Evolutionary conservation across 208 protist species (phyloP).

Genomic region (Vickermania spadyakhi): DNA sequence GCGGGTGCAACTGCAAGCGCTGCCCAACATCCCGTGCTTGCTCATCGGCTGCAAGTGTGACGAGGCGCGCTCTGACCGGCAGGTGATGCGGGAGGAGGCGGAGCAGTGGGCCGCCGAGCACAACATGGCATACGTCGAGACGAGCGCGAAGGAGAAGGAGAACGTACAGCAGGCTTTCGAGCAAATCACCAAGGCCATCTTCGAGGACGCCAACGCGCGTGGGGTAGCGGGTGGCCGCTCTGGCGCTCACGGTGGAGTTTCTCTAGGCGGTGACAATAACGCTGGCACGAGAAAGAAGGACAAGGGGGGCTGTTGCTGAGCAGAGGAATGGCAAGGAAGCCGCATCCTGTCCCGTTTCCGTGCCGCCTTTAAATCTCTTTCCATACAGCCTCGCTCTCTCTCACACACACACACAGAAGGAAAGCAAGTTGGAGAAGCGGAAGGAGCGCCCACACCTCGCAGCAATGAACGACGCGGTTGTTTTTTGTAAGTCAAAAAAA

Average conservation of each 20-base stretch:
- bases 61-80: constrained; percentile 73
- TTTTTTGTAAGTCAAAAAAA: no score
- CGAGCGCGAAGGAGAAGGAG: constrained; percentile 88
- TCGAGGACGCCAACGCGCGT: constrained; percentile 84
- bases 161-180: constrained; percentile 90
- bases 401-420: no score
- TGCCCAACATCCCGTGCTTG: constrained; percentile 89
- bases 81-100: constrained; percentile 84
- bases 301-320: constrained; percentile 29
- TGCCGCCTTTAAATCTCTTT: no score
- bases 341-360: no score
- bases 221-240: constrained; percentile 32
- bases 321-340: no score
- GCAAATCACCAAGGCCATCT: constrained; percentile 83
- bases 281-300: constrained; percentile 10
- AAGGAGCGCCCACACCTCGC: no score
- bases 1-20: constrained; percentile 88
- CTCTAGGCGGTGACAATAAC: constrained; percentile 21
- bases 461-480: no score
- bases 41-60: constrained; percentile 97
- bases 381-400: no score
- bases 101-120: constrained; percentile 73
- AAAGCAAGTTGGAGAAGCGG: no score
- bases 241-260: constrained; percentile 46
- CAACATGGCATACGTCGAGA: constrained; percentile 87